Evolutionary conservation across 2,329 filamentous ascomycete genomes (phyloP).

Genomic region (Cladosporium sp.): DNA sequence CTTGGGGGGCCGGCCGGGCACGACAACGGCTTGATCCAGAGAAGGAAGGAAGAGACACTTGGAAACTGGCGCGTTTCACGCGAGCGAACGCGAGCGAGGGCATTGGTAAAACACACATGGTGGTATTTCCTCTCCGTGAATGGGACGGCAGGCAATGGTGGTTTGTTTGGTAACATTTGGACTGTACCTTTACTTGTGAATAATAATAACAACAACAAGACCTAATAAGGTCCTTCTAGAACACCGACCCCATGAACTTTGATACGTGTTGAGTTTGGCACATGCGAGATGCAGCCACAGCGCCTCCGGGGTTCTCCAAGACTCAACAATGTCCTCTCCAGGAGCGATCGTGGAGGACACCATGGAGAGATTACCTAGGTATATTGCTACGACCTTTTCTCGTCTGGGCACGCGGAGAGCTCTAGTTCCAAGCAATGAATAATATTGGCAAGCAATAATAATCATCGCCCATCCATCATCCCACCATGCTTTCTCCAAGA

Average conservation of each 20-base stretch:
- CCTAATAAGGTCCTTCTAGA: slow-evolving; percentile 1
- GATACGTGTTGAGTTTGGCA: background rate
- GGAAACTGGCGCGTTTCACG: background rate
- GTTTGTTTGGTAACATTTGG: background rate
- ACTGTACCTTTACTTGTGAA: background rate
- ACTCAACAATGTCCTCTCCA: background rate
- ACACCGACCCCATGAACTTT: background rate
- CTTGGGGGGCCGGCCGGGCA: background rate
- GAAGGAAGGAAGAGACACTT: background rate
- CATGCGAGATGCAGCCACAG: background rate
- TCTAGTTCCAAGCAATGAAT: slow-evolving; percentile 5
- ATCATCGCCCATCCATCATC: background rate
- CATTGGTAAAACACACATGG: background rate
- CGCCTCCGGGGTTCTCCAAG: background rate
- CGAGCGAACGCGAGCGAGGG: background rate
- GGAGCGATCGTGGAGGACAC: background rate
- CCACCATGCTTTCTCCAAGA: slow-evolving; percentile 2
- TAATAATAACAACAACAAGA: background rate
- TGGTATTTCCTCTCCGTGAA: background rate
- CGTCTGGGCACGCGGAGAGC: background rate
- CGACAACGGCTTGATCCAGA: background rate
- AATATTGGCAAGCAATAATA: background rate
- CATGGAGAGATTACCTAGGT: background rate
- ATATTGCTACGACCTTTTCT: background rate
- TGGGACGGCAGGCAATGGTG: background rate